Evolutionary conservation across 805 yeast species (phyloP), one percentile per base, ranked within the genome.

Genomic region (Saturnispora sekii): DNA sequence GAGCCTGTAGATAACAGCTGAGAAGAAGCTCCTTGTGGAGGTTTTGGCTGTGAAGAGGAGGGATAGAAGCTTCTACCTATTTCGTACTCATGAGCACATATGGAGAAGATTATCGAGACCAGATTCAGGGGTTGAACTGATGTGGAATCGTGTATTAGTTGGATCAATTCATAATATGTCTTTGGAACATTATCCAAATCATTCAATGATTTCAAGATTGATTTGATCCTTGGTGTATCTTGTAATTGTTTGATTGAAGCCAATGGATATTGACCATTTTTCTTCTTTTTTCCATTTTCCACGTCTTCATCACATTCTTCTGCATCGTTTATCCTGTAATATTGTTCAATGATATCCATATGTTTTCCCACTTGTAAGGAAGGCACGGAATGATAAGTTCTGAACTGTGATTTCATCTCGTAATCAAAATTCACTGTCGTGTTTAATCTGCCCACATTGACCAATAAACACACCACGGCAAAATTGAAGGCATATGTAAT

Each of bases 361-460:
- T 70, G 74, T 14, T 81, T 72, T 47, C 75, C 77, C 3, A 82
- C 78, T 60, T 90, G 97, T 36, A 90, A 68, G 10, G 88, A 78
- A 1, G 98, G 98, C 31, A 90, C 86, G 10, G 95, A 84, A 64
- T 90, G 97, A 59, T 84, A 90, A 0, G 97, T 89, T 56, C 98
- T 72, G 50, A 90, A 70, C 52, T 88, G 90, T 0, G 96, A 86
- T 54, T 87, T 81, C 97, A 90, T 90, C 57, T 88, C 97, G 17
- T 94, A 86, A 46, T 87, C 95, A 59, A 90, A 84, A 64, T 90
- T 90, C 43, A 90, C 81, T 2, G 97, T 90, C 2, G 98, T 90
- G 66, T 90, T 90, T 79, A 90, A 78, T 50, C 97, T 71, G 9
- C 97, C 97, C 44, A 89, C 78, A 58, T 90, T 90, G 14, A 90